Evolutionary conservation across 768 basidiomycete genomes (phyloP), one percentile per base, ranked within the genome.

Genomic region (Clitopilus passeckerianus): DNA sequence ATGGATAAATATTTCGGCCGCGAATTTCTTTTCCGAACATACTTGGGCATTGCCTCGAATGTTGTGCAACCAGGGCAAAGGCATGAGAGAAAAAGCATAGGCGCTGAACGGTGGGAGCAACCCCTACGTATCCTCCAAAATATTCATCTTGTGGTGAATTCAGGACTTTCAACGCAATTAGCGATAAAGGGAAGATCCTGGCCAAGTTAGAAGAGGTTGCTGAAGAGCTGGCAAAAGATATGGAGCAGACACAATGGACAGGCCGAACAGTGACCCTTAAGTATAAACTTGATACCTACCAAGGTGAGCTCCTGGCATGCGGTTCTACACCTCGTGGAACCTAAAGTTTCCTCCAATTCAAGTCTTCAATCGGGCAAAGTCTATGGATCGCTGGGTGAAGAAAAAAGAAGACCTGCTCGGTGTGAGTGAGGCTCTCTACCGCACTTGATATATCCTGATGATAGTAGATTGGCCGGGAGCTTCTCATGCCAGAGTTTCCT

Each of bases 241-340:
- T 98, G 84, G 74, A 78, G 24, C 71, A 80, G n/a, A 79, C 80
- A 50, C 88, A 91, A 30, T 99, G 93, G 87, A 81, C 86, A 6
- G 96, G 93, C 7, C 85, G 88, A 63, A 97, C 93, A 0, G 80
- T 98, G 33, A 96, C 93, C 0, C 79, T 98, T 54, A 97, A 96
- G 70, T 95, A 88, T 71, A 99, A 99, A 75, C 80, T 93, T 34
- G 89, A 95, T 68, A 94, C 87, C 0, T 98, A 87, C 71, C 86
- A 96, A 78, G 87, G 92, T 86, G 59, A 3, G 66, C 59, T 41
- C 16, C 23, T 22, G 57, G 22, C 34, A 59, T 54, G 16, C 52
- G 12, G 53, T 23, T 59, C 12, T 34, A 53, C 20, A 22, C 14
- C 18, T 16, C 20, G 30, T 33, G 43, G 23, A 16, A 30, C 27